Base-by-base conservation (phyloP, 805 yeast genomes). In the Schwanniomyces yamadae region DNA sequence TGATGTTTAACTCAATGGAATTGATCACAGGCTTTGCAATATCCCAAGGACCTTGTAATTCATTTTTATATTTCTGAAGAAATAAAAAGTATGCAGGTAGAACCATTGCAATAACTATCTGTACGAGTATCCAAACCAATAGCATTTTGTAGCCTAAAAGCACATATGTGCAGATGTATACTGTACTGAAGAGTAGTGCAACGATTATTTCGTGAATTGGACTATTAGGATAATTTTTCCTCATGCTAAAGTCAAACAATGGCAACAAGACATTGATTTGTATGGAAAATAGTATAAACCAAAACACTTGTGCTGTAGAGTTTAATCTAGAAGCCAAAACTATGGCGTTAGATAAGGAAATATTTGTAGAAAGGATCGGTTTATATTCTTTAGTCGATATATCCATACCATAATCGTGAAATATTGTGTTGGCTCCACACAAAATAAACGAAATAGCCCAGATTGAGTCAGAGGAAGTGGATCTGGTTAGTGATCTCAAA, bases 31-130 rank as follows among this genome's bases (percentile, higher is more conserved):
- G 95, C 52, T 75, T 79, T 5, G 95, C 95, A 1, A 84, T 78
- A 55, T 87, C 96, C 96, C 96, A 87, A 1, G 96, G 96, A 0
- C 96, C 96, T 56, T 84, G 90, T 34, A 87, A 65, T 56, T 86
- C 95, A 54, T 80, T 85, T 57, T 87, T 87, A 55, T 86, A 86
- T 56, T 77, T 75, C 52, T 87, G 96, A 25, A 88, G 62, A 20
- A 71, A 71, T 31, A 86, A 59, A 48, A 86, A 82, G 61, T 86
- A 82, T 33, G 72, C 69, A 2, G 96, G 96, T 15, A 86, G 72
- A 1, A 77, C 63, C 6, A 83, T 59, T 2, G 70, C 57, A 1
- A 85, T 73, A 26, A 66, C 51, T 0, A 69, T 46, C 38, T 79
- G 79, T 5, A 74, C 51, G 1, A 61, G 34, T 2, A 72, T 19